These are phyloP conservation scores for Fusarium humuli DNA, from an alignment of 2,329 filamentous ascomycete genomes.

Conservation along the genomic window DNA sequence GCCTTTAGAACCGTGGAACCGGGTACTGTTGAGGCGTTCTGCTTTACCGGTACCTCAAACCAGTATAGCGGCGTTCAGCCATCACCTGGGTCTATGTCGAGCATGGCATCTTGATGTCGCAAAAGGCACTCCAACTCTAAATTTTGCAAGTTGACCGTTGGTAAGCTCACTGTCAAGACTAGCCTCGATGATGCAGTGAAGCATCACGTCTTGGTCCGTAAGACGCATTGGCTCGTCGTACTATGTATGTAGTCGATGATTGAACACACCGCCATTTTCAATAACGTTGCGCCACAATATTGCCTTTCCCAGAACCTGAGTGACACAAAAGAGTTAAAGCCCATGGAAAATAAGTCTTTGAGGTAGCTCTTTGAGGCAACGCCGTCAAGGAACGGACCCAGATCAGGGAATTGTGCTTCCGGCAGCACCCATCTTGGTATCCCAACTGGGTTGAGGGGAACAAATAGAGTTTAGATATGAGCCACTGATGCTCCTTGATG, in stretches of 20 bases:
- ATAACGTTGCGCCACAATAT: slow-evolving; percentile 36
- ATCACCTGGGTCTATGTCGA: neutral
- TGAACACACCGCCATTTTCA: slow-evolving; percentile 15
- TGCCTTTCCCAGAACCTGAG: slow-evolving; percentile 13
- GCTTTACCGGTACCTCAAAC: neutral
- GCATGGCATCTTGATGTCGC: neutral
- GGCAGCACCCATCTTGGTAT: slow-evolving; percentile 4
- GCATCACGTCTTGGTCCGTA: neutral
- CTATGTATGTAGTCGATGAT: neutral
- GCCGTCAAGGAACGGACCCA: slow-evolving; percentile 8
- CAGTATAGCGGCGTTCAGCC: neutral
- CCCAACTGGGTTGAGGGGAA: slow-evolving; percentile 6
- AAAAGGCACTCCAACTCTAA: neutral
- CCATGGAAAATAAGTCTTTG: neutral
- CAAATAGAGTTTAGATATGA: slow-evolving; percentile 29
- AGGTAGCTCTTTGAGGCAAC: neutral
- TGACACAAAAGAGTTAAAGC: neutral
- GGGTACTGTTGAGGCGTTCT: neutral
- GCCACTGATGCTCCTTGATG: slow-evolving; percentile 30
- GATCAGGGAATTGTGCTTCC: slow-evolving; percentile 14
- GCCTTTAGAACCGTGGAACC: neutral
- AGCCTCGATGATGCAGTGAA: neutral
- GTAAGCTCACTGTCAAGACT: neutral
- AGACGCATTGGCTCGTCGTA: neutral
- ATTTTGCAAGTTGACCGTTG: neutral